A percentile compares a stretch with the other conserved stretches of the same genome.
These are phyloP conservation scores for Fomitopsis serialis DNA, from an alignment of 768 basidiomycete species.

Conservation along the genomic window DNA sequence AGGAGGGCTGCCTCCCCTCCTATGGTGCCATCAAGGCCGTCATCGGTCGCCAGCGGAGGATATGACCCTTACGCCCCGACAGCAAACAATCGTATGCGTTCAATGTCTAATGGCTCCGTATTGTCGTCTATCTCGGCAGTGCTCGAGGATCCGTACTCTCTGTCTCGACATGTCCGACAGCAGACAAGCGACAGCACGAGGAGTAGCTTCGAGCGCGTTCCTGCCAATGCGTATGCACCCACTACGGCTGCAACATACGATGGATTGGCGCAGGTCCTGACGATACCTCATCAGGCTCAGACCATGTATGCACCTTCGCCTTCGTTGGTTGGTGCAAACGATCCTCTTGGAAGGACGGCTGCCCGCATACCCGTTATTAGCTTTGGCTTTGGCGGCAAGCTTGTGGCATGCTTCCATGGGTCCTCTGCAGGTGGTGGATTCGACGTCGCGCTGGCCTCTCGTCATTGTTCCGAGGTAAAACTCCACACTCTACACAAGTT, in stretches of 20 bases:
- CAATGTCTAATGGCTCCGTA: constrained; percentile 41
- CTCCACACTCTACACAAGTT: constrained; percentile 63
- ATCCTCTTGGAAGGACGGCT: constrained; percentile 70
- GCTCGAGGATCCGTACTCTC: constrained; percentile 31
- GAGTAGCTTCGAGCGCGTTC: background rate
- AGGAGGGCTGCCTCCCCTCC: constrained; percentile 1
- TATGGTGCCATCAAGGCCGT: background rate
- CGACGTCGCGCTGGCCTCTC: constrained; percentile 70
- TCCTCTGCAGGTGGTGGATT: constrained; percentile 65
- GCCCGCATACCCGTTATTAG: constrained; percentile 74
- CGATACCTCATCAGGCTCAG: constrained; percentile 32
- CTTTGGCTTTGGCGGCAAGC: constrained; percentile 91
- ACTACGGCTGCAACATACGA: constrained; percentile 3
- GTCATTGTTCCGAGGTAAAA: constrained; percentile 63
- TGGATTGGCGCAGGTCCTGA: constrained; percentile 17
- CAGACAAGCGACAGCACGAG: constrained; percentile 9
- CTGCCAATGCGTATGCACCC: background rate
- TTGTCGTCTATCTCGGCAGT: constrained; percentile 27
- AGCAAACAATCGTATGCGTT: constrained; percentile 21
- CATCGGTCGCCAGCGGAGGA: background rate
- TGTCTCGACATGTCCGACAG: constrained; percentile 22
- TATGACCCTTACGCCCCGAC: constrained; percentile 12
- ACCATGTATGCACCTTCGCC: constrained; percentile 80
- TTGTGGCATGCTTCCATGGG: constrained; percentile 85
- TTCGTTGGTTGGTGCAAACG: constrained; percentile 75